Evolutionary conservation across 768 basidiomycete species (phyloP).

Genomic region (Pleurotus eryngii): DNA sequence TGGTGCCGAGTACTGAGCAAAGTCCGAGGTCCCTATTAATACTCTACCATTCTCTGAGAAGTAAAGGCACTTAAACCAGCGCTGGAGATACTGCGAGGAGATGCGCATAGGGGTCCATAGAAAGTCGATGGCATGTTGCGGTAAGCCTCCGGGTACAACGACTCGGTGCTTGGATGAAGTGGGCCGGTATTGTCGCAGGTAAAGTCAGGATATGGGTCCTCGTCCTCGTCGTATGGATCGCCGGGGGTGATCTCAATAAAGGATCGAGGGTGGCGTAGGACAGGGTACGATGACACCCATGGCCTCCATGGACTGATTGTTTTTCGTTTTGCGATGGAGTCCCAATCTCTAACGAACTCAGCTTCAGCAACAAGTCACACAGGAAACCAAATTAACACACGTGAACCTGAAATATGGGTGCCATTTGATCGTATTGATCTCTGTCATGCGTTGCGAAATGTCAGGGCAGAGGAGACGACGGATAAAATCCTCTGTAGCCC

Average conservation of each 20-base stretch:
- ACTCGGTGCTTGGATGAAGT: not conserved
- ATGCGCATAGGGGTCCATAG: too few relatives aligned
- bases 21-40: too few relatives aligned
- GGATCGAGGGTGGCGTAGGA: not conserved
- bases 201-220: not conserved
- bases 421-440: not conserved
- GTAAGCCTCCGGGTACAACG: not conserved
- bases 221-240: not conserved
- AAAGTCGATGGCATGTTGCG: slow-evolving; percentile 10
- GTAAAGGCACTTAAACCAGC: too few relatives aligned
- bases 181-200: not conserved
- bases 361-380: too few relatives aligned
- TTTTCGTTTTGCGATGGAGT: not conserved
- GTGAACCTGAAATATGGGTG: slow-evolving; percentile 1
- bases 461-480: not conserved
- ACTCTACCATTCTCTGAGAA: too few relatives aligned
- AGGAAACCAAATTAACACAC: not conserved
- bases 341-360: not conserved
- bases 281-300: not conserved
- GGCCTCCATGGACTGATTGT: slow-evolving; percentile 7
- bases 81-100: too few relatives aligned
- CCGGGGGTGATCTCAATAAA: not conserved
- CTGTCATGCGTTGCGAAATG: not conserved
- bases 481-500: not conserved
- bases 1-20: too few relatives aligned